These are phyloP conservation scores for Aureobasidium sp. DNA, from an alignment of 2,329 filamentous ascomycete species.

Conservation along the genomic window DNA sequence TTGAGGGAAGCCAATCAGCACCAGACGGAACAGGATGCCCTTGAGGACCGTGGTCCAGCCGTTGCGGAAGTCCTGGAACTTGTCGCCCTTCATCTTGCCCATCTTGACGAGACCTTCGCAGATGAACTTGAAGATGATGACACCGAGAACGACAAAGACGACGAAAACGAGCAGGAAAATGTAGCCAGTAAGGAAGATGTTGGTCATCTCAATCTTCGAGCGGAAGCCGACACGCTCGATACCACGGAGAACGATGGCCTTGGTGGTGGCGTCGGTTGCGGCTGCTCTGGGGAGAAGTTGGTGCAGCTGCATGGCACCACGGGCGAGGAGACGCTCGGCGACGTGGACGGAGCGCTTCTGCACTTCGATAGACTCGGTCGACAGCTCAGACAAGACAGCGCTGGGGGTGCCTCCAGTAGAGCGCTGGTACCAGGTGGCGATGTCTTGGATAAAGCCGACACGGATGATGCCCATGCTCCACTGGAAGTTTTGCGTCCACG, in stretches of 20 bases:
- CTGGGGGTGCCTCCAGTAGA: slow-evolving; percentile 81
- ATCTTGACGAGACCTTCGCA: slow-evolving; percentile 68
- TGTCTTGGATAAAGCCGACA: slow-evolving; percentile 74
- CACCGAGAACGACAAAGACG: slow-evolving; percentile 60
- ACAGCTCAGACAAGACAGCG: slow-evolving; percentile 64
- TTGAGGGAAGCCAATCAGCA: slow-evolving; percentile 81
- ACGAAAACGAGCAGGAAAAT: slow-evolving; percentile 84
- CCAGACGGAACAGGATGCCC: slow-evolving; percentile 83
- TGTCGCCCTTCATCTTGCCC: slow-evolving; percentile 72
- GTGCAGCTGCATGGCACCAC: slow-evolving; percentile 36
- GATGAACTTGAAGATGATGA: slow-evolving; percentile 69
- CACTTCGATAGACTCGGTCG: slow-evolving; percentile 72
- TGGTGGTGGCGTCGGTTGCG: slow-evolving; percentile 21
- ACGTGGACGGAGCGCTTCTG: slow-evolving; percentile 53
- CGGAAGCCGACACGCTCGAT: slow-evolving; percentile 85
- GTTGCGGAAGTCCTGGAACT: slow-evolving; percentile 87
- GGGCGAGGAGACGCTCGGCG: slow-evolving; percentile 42
- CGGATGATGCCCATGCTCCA: slow-evolving; percentile 97
- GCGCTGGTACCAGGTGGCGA: slow-evolving; percentile 93
- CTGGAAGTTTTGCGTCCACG: slow-evolving; percentile 96
- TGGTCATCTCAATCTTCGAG: slow-evolving; percentile 75
- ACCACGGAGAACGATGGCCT: slow-evolving; percentile 55
- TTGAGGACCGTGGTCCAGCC: slow-evolving; percentile 89
- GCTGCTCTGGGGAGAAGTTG: slow-evolving; percentile 38
- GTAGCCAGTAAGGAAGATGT: slow-evolving; percentile 86